Evolutionary conservation across 192 early-diverging fungal genomes (phyloP), one percentile per base, ranked within the genome.

Genomic region (Backusella mclennaniae): DNA sequence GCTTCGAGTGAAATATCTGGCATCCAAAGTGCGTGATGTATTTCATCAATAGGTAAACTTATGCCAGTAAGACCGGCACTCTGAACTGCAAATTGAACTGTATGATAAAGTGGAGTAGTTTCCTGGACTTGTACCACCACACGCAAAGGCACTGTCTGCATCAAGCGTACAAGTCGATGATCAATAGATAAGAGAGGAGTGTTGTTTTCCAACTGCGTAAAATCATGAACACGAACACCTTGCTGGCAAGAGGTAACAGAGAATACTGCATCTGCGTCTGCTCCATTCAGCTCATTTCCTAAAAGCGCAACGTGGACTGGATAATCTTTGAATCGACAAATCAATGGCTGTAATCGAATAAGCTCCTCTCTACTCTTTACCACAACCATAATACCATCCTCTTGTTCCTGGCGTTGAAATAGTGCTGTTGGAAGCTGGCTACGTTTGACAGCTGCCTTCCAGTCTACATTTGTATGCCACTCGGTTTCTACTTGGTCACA

Each of bases 21-120:
- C 36, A 90, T 76, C 89, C 89, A 90, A 1, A 71, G 71, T 11
- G 82, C 80, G 71, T 90, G 85, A 35, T 80, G 79, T 59, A 86
- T 72, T 44, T 90, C 79, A 41, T 85, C 76, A 9, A 80, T 41
- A n/a, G 83, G 86, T 6, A 89, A 66, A 17, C 75, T 81, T 63
- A 89, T 86, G 2, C 71, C 73, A 79, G 19, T 70, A 19, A 66
- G 66, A 73, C 41, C 74, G 26, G 38, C 39, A 67, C 35, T 41
- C 19, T 19, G 31, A 11, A 31, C 73, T 14, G 75, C 38, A 29
- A 41, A 44, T 29, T 66, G 36, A 9, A 77, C 33, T 19, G 63
- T 53, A 35, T 69, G 8, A 49, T 78, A 69, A 35, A 75, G 56
- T 2, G 66, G 44, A 19, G 79, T 78, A 6, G 39, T 8, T 44